Evolutionary conservation across 768 basidiomycete species (phyloP).

Genomic region (Tulasnella sp.): DNA sequence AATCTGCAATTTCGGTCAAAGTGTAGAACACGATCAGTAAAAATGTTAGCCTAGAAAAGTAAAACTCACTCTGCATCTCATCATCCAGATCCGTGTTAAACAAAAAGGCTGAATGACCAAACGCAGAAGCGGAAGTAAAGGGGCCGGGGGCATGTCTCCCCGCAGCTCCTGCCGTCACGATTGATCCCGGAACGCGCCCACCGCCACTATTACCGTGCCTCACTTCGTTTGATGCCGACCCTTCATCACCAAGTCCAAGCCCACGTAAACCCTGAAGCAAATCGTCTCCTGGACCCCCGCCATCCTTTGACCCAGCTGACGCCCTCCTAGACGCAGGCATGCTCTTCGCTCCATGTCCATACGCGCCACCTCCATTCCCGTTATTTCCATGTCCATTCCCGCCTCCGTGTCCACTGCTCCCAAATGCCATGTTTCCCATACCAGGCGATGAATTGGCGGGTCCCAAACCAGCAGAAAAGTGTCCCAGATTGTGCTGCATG

Average conservation of each 20-base stretch:
- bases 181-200: neutral
- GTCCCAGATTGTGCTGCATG: neutral
- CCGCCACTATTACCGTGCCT: neutral
- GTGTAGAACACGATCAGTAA: constrained; percentile 18
- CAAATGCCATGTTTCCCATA: neutral
- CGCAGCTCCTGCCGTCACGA: neutral
- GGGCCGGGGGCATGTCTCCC: neutral
- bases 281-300: constrained; percentile 34
- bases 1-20: constrained; percentile 23
- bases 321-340: constrained; percentile 89
- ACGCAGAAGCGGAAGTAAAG: neutral
- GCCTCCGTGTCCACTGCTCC: neutral
- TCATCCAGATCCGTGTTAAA: constrained; percentile 87
- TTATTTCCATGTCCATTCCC: neutral
- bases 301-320: constrained; percentile 74
- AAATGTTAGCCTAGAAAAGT: constrained; percentile 6
- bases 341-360: constrained; percentile 59
- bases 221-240: neutral
- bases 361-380: neutral
- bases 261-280: no score
- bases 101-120: constrained; percentile 41
- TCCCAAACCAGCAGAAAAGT: neutral
- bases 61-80: constrained; percentile 79
- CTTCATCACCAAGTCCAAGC: no score
- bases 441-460: constrained; percentile 31